A percentile compares a stretch with the other conserved stretches of the same genome.
phyloP scores from a whole-genome alignment of 2,329 filamentous ascomycete genomes.

The Pestalotiopsis sp. region DNA sequence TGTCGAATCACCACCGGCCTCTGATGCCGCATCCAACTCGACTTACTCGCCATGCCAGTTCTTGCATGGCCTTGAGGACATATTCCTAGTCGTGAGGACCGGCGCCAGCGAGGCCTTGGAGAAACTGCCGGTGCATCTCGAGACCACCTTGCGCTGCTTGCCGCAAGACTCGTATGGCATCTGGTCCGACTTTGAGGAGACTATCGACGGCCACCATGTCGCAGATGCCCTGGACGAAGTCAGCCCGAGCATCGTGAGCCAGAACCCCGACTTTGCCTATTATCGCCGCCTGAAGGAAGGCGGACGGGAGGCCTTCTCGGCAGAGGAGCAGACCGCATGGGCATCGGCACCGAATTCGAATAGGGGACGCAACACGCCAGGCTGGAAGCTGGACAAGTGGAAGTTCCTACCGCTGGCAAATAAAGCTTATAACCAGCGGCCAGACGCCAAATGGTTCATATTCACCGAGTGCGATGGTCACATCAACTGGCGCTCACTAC shows the following conservation, averaged over 20 bases:
- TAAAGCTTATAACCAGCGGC: constrained; percentile 40
- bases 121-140: constrained; percentile 57
- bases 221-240: constrained; percentile 52
- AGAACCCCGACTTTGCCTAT: constrained; percentile 51
- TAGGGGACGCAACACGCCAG: constrained; percentile 43
- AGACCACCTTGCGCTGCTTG: constrained; percentile 56
- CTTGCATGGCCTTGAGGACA: constrained; percentile 46
- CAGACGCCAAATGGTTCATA: constrained; percentile 58
- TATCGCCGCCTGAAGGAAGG: constrained; percentile 48
- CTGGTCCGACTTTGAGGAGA: constrained; percentile 59
- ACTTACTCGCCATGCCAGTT: neutral
- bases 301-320: constrained; percentile 43
- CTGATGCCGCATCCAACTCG: too few species aligned
- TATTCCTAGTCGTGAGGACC: constrained; percentile 60
- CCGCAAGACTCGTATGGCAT: constrained; percentile 55
- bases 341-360: constrained; percentile 19
- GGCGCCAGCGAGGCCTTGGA: constrained; percentile 59
- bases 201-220: constrained; percentile 51
- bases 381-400: constrained; percentile 59
- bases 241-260: constrained; percentile 36
- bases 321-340: constrained; percentile 31
- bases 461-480: constrained; percentile 64
- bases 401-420: constrained; percentile 59
- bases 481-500: constrained; percentile 53
- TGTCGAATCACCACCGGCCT: too few species aligned